Percentiles rank a stretch among this genome's conserved stretches.
Conservation (phyloP, 202 grass and related monocot genomes). For the Elaeis oleifera region DNA sequence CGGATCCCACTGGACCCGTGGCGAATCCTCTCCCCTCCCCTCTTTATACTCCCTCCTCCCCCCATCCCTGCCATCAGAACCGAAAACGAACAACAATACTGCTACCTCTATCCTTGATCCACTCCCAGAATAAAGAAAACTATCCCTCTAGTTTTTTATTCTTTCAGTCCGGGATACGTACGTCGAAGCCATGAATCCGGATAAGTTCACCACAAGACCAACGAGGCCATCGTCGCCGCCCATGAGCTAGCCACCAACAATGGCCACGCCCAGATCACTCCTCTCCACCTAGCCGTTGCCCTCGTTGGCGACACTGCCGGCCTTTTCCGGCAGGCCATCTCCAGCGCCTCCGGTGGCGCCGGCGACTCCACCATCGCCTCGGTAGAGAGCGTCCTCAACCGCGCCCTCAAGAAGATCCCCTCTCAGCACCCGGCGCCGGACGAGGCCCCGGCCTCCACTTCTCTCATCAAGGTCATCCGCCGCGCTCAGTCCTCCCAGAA, state of each 20-base stretch:
- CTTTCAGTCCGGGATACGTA: no score
- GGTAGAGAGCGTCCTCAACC: not conserved
- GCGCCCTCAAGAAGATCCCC: conserved; percentile 2
- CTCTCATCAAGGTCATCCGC: conserved; percentile 11
- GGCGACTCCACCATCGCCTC: conserved; percentile 1
- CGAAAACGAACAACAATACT: no score
- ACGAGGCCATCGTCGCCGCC: conserved; percentile 82
- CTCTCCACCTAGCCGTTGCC: not conserved
- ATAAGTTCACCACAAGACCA: conserved; percentile 99
- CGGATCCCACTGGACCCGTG: no score
- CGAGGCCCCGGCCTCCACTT: not conserved
- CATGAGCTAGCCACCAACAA: conserved; percentile 66
- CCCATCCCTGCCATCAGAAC: no score
- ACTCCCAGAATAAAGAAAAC: no score
- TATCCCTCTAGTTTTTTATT: no score
- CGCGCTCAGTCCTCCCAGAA: conserved; percentile 9
- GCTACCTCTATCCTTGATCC: no score
- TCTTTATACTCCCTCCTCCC: no score
- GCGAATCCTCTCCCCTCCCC: no score
- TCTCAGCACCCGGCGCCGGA: conserved; percentile 1
- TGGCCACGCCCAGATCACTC: conserved; percentile 71
- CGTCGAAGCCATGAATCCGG: conserved; percentile 58
- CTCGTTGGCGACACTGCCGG: conserved; percentile 29
- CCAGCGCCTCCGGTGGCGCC: conserved; percentile 15
- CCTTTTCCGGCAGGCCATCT: conserved; percentile 15